phyloP scores from a whole-genome alignment of 805 yeast genomes.

The Candida chauliodis region DNA sequence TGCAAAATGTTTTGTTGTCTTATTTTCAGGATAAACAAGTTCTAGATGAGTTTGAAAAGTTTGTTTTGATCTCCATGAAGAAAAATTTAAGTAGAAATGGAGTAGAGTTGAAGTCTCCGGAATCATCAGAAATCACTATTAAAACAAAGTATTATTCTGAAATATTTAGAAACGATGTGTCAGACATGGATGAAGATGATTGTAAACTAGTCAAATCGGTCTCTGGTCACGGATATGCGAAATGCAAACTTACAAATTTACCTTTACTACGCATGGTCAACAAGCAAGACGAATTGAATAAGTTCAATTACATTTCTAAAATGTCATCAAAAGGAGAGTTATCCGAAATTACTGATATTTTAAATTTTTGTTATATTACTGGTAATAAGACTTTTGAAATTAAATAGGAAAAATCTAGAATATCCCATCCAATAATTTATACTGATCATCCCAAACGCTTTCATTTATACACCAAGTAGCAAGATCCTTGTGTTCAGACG shows the following conservation, averaged over 20 bases:
- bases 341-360: conserved; percentile 15
- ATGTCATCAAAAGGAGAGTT: conserved; percentile 9
- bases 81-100: conserved; percentile 10
- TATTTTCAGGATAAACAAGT: conserved; percentile 8
- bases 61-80: conserved; percentile 16
- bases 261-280: conserved; percentile 34
- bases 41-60: conserved; percentile 19
- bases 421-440: conserved; percentile 1
- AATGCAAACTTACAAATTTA: conserved; percentile 32
- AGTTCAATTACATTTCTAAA: conserved; percentile 25
- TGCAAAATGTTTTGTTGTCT: conserved; percentile 6
- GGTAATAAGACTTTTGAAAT: conserved; percentile 31
- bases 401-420: conserved; percentile 11
- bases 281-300: conserved; percentile 29
- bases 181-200: conserved; percentile 14
- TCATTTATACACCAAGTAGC: conserved; percentile 31
- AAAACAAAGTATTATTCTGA: conserved; percentile 31
- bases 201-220: conserved; percentile 20
- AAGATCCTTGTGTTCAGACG: conserved; percentile 19
- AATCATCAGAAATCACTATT: conserved; percentile 20
- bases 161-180: conserved; percentile 19
- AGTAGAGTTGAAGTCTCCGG: conserved; percentile 11
- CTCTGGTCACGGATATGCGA: conserved; percentile 34
- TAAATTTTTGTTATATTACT: conserved; percentile 32
- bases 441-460: conserved; percentile 26